Evolutionary conservation across 192 early-diverging fungal species (phyloP), one percentile per base, ranked within the genome.

Genomic region (Coemansia sp.): DNA sequence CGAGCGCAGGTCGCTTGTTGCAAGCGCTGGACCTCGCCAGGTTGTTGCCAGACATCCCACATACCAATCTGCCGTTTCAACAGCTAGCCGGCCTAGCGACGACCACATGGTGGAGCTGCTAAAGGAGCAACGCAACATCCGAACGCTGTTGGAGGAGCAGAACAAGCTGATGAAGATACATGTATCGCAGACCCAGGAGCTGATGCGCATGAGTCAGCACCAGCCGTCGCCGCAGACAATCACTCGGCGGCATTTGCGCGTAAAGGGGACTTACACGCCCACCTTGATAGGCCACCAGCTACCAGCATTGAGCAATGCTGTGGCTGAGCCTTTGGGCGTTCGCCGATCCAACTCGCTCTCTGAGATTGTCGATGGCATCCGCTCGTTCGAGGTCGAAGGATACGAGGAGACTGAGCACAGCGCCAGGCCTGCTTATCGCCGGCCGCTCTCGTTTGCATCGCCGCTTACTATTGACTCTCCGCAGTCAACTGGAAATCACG

Each of bases 351-450:
- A 72, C 47, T 82, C 79, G 4, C 70, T 82, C 10, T 76, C 79
- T 9, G 79, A 82, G 46, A 75, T 82, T 46, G 73, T 82, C 41
- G 64, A 73, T 14, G 79, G 73, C 3, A 82, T 82, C 22, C 60
- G 70, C 15, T 76, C 67, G 20, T 82, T 82, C 63, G 79, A 82
- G 38, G 70, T 82, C 14, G 79, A 82, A 31, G 79, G 79, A 2
- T 82, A 82, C 49, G 79, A 82, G 60, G 79, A 82, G 56, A 76
- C 70, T 3, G 70, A 76, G 60, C 78, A 81, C 32, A 51, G 43
- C 35, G 42, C 60, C 31, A 24, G 54, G 7, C 53, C 38, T 32
- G 56, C 46, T 0, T 19, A 35, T 19, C 67, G 65, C 11, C 56
- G 64, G 5, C 65, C 66, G 27, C 60, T 62, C 12, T 72, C 73